Conservation (phyloP, 306 rosid species). For the Trichosanthes truncata region DNA sequence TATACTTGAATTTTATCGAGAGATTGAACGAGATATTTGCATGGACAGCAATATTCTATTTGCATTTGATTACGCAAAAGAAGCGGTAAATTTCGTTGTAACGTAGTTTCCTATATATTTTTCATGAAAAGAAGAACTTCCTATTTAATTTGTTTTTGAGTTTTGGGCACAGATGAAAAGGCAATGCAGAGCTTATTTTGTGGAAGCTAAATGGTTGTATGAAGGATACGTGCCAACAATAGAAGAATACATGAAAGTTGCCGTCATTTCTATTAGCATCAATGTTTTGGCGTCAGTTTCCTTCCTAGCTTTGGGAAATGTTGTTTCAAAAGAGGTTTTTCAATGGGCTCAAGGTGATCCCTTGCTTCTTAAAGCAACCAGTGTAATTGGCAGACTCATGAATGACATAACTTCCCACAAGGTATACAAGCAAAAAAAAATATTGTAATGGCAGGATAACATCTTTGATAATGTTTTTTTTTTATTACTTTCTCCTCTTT, state of each 20-base stretch:
- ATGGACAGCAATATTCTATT: constrained; percentile 1
- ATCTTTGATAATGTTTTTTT: no score
- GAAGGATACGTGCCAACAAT: constrained; percentile 13
- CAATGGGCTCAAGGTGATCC: neutral
- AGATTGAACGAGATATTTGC: constrained; percentile 6
- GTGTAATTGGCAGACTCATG: neutral
- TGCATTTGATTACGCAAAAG: constrained; percentile 3
- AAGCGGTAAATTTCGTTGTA: neutral
- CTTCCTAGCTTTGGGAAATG: neutral
- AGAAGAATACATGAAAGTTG: constrained; percentile 21
- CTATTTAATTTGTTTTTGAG: neutral
- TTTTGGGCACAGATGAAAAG: constrained; percentile 14
- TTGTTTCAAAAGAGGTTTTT: constrained; percentile 3
- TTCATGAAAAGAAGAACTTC: neutral
- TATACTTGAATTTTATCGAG: constrained; percentile 7
- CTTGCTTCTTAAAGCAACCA: neutral
- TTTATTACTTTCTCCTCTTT: no score
- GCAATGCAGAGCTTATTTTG: neutral
- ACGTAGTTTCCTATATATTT: neutral
- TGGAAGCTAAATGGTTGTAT: neutral
- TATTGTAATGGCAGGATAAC: no score
- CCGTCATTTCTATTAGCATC: neutral
- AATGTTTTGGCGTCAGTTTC: neutral
- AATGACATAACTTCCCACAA: neutral
- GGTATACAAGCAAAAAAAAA: neutral